Percentiles rank a stretch among this genome's conserved stretches.
Conservation (phyloP, 2,329 filamentous ascomycete species). For the Fusarium cicatricum region DNA sequence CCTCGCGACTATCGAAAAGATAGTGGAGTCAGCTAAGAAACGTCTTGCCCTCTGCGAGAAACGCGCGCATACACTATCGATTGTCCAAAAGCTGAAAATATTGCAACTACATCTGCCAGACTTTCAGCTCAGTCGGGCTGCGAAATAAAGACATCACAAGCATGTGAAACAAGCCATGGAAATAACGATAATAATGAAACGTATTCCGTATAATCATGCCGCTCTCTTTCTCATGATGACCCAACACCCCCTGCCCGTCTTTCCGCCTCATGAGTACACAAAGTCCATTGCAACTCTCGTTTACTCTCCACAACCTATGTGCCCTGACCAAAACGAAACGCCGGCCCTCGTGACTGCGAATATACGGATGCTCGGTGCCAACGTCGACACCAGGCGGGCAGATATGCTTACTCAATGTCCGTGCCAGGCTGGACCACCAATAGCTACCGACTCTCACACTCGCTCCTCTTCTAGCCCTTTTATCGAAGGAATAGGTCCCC, state of each 20-base stretch:
- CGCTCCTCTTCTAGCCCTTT: constrained; percentile 20
- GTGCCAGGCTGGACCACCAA: constrained; percentile 8
- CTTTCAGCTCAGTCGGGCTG: neutral
- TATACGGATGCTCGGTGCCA: constrained; percentile 12
- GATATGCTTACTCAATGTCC: constrained; percentile 22
- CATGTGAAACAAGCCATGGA: too few species aligned
- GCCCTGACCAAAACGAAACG: constrained; percentile 7
- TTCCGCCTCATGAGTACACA: constrained; percentile 12
- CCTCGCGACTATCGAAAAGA: neutral
- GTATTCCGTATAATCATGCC: neutral
- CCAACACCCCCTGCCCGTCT: constrained; percentile 1
- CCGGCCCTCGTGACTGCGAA: constrained; percentile 9
- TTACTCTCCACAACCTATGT: constrained; percentile 7
- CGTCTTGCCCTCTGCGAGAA: neutral
- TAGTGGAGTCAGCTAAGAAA: neutral
- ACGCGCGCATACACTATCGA: neutral
- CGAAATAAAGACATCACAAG: too few species aligned
- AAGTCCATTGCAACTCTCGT: constrained; percentile 11
- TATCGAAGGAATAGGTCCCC: constrained; percentile 69
- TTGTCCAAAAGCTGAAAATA: neutral
- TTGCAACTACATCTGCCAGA: neutral
- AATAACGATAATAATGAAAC: constrained; percentile 12
- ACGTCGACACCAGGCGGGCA: constrained; percentile 10
- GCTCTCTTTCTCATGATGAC: neutral
- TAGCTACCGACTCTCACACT: constrained; percentile 12